A percentile compares a stretch with the other conserved stretches of the same genome.
Evolutionary conservation across 257 asterid genomes (phyloP).

Genomic region (Cruciata laevipes): DNA sequence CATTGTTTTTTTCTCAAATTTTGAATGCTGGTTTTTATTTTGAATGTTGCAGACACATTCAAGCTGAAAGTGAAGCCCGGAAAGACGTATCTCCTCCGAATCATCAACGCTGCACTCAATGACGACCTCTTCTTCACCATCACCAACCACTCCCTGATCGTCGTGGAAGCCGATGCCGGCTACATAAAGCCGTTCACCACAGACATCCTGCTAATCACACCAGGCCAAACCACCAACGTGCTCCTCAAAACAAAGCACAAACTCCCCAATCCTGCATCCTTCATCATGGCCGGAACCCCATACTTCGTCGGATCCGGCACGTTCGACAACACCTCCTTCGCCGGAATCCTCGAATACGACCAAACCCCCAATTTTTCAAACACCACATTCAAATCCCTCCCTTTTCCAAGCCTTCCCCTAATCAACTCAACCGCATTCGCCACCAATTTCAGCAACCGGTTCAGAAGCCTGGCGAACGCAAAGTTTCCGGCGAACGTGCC

Average conservation of each 20-base stretch:
- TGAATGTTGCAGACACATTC: slow-evolving; percentile 35
- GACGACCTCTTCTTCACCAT: slow-evolving; percentile 61
- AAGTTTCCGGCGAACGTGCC: slow-evolving; percentile 44
- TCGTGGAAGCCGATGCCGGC: slow-evolving; percentile 53
- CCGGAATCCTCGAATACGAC: slow-evolving; percentile 42
- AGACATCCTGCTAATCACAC: slow-evolving; percentile 28
- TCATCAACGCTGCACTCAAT: slow-evolving; percentile 76
- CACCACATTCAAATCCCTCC: slow-evolving; percentile 18
- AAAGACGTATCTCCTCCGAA: slow-evolving; percentile 54
- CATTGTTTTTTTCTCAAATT: too few species aligned
- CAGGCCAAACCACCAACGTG: slow-evolving; percentile 60
- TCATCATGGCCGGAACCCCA: slow-evolving; percentile 53
- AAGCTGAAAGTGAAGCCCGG: slow-evolving; percentile 54
- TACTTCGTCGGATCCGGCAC: slow-evolving; percentile 53
- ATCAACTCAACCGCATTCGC: slow-evolving; percentile 44
- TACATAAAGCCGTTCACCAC: slow-evolving; percentile 58
- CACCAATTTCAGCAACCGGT: slow-evolving; percentile 31
- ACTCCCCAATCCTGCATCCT: slow-evolving; percentile 26
- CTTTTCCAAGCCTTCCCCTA: slow-evolving; percentile 48
- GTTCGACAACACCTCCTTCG: slow-evolving; percentile 51
- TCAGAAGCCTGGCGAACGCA: slow-evolving; percentile 43
- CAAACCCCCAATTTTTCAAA: slow-evolving; percentile 6
- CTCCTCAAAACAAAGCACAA: slow-evolving; percentile 37
- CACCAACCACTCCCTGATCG: slow-evolving; percentile 45
- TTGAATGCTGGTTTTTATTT: too few species aligned